Evolutionary conservation across 352 stramenopile species (phyloP), one percentile per base, ranked within the genome.

Genomic region (Blastocystis sp.): DNA sequence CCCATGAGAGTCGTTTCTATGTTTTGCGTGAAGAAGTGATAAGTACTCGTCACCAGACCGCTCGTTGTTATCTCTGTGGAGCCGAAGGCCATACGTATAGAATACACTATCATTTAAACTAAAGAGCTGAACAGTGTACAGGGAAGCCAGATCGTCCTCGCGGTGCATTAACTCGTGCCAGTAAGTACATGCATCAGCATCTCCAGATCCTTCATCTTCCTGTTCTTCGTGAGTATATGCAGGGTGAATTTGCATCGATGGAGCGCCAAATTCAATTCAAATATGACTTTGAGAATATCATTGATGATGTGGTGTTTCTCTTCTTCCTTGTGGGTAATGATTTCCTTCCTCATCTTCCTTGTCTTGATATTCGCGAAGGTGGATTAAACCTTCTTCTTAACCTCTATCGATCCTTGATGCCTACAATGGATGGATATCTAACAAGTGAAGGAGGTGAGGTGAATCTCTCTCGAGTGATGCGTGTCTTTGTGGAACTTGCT

Each of bases 271-370:
- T 98, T 17, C 95, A 95, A 27, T 98, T 98, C 91, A 62, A 79
- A 62, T 98, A 96, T 91, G 94, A 98, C 90, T 97, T 99, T 64
- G 96, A 99, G 92, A 92, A 96, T 79, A 90, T 99, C n/a, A 92
- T 99, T 48, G 97, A 99, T 91, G 97, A 99, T 92, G 42, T 89
- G 9, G 90, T 91, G 35, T 90, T 90, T 48, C 87, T 96, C 0
- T 99, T 96, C 92, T 99, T 99, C 92, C 98, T 99, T 91, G 96
- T 99, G 1, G 95, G 95, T 0, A 98, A 98, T 92, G 97, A 99
- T 93, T 99, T 99, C 91, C 91, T 99, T 82, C 97, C 97, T 53
- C 97, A 99, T 91, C 91, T 99, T 58, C 97, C 97, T 6, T 98
- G 94, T 76, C 93, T 99, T 42, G 96, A 98, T 90, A 99, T 99